These are phyloP conservation scores for Balamuthia mandrillaris DNA, from an alignment of 208 protist genomes.

Conservation along the genomic window DNA sequence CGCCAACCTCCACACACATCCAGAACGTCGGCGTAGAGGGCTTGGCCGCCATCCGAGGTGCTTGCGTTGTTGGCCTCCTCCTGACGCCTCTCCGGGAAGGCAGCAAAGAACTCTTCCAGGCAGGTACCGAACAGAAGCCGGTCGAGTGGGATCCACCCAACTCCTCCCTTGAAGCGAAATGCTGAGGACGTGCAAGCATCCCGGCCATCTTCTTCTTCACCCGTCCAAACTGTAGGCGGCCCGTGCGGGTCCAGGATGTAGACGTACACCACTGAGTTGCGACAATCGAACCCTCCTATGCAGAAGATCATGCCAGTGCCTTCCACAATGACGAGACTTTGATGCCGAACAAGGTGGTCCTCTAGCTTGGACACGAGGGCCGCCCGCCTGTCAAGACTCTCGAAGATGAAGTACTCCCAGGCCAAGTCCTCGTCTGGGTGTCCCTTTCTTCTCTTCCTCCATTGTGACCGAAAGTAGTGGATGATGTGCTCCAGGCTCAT, in stretches of 20 bases:
- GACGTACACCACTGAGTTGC: neutral
- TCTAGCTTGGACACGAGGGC: neutral
- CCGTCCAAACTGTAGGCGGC: neutral
- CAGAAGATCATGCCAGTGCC: constrained; percentile 5
- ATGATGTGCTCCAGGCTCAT: neutral
- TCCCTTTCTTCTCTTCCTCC: neutral
- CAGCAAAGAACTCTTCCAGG: neutral
- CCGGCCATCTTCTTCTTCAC: neutral
- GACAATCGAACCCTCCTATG: neutral
- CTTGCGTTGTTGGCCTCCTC: neutral
- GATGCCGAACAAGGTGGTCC: neutral
- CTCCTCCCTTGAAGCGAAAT: neutral
- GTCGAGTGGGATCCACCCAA: neutral
- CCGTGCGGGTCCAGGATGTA: neutral
- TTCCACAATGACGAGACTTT: neutral
- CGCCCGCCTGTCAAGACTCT: neutral
- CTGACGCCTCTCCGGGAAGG: neutral
- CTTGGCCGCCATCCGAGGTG: neutral
- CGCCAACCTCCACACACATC: neutral
- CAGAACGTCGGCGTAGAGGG: neutral
- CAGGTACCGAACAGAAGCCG: neutral
- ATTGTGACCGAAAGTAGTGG: neutral
- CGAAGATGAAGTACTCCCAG: constrained; percentile 7
- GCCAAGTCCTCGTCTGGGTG: neutral
- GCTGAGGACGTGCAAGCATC: no score